Base-by-base conservation (phyloP, 2,329 filamentous ascomycete species). In the Colletotrichum filicis region DNA sequence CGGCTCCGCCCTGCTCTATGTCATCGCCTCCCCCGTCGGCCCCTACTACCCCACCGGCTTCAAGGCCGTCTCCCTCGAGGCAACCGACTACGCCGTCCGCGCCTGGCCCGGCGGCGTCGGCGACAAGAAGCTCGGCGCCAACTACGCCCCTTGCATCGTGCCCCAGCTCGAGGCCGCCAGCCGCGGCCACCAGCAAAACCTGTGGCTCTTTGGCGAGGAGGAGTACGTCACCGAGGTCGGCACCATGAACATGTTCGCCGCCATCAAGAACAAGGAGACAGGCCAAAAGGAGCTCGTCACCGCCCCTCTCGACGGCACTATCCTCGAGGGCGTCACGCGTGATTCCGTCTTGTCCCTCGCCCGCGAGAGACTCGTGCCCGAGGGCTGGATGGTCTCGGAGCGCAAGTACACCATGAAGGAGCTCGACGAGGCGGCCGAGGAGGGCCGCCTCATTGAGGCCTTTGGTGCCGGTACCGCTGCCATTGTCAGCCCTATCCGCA, bases 81-180 rank as follows among this genome's bases (percentile, higher is more conserved):
- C 97, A 30, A 98, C 97, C 66, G 94, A 97, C 85, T 98, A 98
- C 83, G 96, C 96, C 68, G 95, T 98, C 74, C 95, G 97, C 77
- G 97, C 97, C 70, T 99, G 97, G 97, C 97, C 97, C 59, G 97
- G 97, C 74, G 97, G 97, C 81, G 96, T 98, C 37, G 97, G 97
- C 78, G 95, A 98, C 87, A 97, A 97, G 91, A 99, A 99, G 87
- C 92, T 99, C 42, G 97, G 97, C 74, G 97, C 96, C 80, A 99
- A 99, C 90, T 99, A 99, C 83, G 97, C 97, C n/a, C 97, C 97
- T 6, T 98, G 97, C 87, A 96, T 99, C 79, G 87, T 98, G n/a
- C 97, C 97, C 22, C 97, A 99, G 85, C 90, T 97, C 79, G 91
- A 98, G 84, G 97, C 97, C 55, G 95, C 95, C 58, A 93, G 92